A percentile compares a stretch with the other conserved stretches of the same genome.
Conservation (phyloP, 2,329 filamentous ascomycete species). For the Trichophyton equinum region DNA sequence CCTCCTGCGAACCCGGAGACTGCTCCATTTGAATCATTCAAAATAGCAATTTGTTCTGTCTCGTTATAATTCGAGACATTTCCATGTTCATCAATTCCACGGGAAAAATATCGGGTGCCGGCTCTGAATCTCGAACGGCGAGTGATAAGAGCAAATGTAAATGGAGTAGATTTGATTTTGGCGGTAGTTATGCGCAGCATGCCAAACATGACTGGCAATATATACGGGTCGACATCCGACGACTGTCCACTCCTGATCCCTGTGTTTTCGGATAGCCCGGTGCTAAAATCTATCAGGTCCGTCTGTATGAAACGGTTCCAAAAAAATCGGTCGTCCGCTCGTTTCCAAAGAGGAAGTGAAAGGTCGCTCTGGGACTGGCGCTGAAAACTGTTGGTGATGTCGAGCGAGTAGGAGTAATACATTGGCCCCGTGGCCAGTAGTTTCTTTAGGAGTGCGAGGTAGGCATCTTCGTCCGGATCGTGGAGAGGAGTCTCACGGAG, state of each 20-base stretch:
- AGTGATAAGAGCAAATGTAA: constrained; percentile 81
- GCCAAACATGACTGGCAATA: constrained; percentile 89
- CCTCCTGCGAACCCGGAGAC: constrained; percentile 71
- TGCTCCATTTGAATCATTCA: constrained; percentile 68
- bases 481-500: constrained; percentile 83
- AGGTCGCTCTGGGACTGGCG: constrained; percentile 68
- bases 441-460: constrained; percentile 66
- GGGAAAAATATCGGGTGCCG: constrained; percentile 88
- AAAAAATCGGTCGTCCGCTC: constrained; percentile 94
- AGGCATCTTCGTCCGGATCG: constrained; percentile 88
- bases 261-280: constrained; percentile 38
- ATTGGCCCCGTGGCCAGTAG: constrained; percentile 75
- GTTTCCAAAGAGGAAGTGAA: constrained; percentile 69
- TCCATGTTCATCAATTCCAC: constrained; percentile 83
- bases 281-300: constrained; percentile 81
- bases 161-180: constrained; percentile 65
- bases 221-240: constrained; percentile 72
- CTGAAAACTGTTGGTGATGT: constrained; percentile 94
- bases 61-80: constrained; percentile 99
- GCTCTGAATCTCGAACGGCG: constrained; percentile 76
- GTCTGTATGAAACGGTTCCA: constrained; percentile 93
- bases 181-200: constrained; percentile 88
- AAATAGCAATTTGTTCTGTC: constrained; percentile 80
- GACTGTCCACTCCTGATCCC: constrained; percentile 45
- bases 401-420: constrained; percentile 97